Evolutionary conservation across 129 eudicot species (phyloP), one percentile per base, ranked within the genome.

Genomic region (Pseudognaphalium luteoalbum): DNA sequence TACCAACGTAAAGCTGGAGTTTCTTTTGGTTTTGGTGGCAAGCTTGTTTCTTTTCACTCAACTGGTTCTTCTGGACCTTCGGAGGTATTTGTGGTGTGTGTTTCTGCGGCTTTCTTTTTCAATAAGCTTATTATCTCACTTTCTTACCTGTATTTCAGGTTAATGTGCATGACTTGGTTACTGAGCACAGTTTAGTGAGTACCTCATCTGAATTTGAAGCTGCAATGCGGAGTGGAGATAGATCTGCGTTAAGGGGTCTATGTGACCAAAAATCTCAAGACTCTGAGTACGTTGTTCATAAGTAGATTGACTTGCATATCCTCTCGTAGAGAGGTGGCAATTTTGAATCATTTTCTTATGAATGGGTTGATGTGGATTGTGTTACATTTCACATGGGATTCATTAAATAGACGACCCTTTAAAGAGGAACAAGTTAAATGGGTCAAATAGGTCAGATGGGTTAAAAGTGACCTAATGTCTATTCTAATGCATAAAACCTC

Each of bases 21-120:
- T 35, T 84, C 96, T 75, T 92, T 92, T 80, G 98, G 96, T 61
- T 92, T 92, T 85, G 98, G 98, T 29, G 96, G 98, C 72, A 92
- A 90, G 87, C 96, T 92, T 83, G 88, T 92, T 29, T 88, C 98
- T 21, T 92, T 88, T 83, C 77, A 85, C 75, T 83, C 92, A 63
- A 69, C 81, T 44, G 90, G 90, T 29, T 64, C 87, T 58, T 41
- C 87, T 67, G 96, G 86, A 51, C 75, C 85, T 72, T 90, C 98
- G 28, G 96, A 92, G 93, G 98, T 88, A 85, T 75, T 35, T 60
- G 29, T 65, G 17, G 42, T 32, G 37, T 1, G 44, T 65, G 70
- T 33, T 77, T 28, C 32, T 34, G 61, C 15, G 12, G 54, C 57
- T 70, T 12, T 68, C 30, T 67, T 8, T n/a, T 67, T 67, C 41